Evolutionary conservation across 208 protist species (phyloP).

Genomic region (Trypanosoma mega): DNA sequence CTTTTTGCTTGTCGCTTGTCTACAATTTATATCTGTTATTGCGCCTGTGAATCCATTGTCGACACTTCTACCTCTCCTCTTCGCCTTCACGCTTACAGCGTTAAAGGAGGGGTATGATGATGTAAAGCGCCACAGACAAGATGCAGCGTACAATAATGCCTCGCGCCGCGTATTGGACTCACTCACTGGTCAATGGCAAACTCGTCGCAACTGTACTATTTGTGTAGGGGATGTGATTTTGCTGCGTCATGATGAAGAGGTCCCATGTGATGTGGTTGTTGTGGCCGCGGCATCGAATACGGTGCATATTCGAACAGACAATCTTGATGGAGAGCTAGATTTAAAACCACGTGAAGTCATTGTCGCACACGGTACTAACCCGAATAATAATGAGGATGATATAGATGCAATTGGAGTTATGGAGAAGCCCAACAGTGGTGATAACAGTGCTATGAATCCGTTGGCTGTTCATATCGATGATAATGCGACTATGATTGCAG

Average conservation of each 20-base stretch:
- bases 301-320: slow-evolving; percentile 92
- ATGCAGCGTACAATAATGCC: slow-evolving; percentile 74
- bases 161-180: slow-evolving; percentile 43
- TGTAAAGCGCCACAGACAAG: slow-evolving; percentile 79
- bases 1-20: slow-evolving; percentile 93
- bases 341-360: slow-evolving; percentile 86
- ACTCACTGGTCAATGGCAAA: slow-evolving; percentile 25
- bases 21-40: slow-evolving; percentile 92
- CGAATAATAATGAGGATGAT: not conserved
- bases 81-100: slow-evolving; percentile 92
- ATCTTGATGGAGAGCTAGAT: slow-evolving; percentile 94
- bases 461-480: slow-evolving; percentile 29
- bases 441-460: not conserved
- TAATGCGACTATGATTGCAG: slow-evolving; percentile 7
- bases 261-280: slow-evolving; percentile 92
- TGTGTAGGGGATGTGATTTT: slow-evolving; percentile 86
- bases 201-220: slow-evolving; percentile 53
- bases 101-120: slow-evolving; percentile 96
- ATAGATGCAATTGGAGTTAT: too few species aligned
- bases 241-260: slow-evolving; percentile 67
- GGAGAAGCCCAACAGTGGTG: not conserved
- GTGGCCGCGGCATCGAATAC: slow-evolving; percentile 34
- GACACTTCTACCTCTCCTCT: slow-evolving; percentile 89
- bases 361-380: slow-evolving; percentile 11
- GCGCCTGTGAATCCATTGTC: slow-evolving; percentile 93